Conservation (phyloP, 805 yeast genomes). For the Kuraishia capsulata region DNA sequence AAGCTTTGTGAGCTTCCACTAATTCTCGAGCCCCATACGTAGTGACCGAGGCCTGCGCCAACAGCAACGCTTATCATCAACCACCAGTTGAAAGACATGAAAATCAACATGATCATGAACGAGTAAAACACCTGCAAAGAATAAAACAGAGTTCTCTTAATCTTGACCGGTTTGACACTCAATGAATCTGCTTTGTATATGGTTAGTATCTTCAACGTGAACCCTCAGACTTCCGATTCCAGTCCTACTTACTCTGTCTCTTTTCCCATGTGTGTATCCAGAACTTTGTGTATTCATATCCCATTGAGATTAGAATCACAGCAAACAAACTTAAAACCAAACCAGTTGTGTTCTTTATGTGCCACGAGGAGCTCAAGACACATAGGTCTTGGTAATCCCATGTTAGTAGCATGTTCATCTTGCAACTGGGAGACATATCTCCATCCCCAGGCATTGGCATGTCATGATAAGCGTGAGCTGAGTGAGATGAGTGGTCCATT, state of each 20-base stretch:
- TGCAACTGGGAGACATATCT: slow-evolving; percentile 13
- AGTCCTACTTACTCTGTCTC: not conserved
- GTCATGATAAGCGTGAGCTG: not conserved
- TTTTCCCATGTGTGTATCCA: slow-evolving; percentile 14
- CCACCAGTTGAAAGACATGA: slow-evolving; percentile 40
- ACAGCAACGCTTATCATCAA: slow-evolving; percentile 31
- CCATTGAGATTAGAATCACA: slow-evolving; percentile 19
- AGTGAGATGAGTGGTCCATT: slow-evolving; percentile 3
- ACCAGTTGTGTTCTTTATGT: slow-evolving; percentile 23
- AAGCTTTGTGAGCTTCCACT: not conserved
- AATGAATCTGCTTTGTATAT: not conserved
- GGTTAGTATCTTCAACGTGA: not conserved
- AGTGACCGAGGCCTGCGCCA: slow-evolving; percentile 32
- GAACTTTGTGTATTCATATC: slow-evolving; percentile 27
- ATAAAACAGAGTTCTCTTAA: slow-evolving; percentile 22
- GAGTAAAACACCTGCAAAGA: slow-evolving; percentile 33
- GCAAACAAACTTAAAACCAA: slow-evolving; percentile 23
- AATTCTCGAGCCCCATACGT: slow-evolving; percentile 9
- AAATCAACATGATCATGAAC: slow-evolving; percentile 35
- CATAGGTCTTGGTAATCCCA: slow-evolving; percentile 35
- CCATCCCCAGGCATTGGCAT: slow-evolving; percentile 2
- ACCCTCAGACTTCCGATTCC: not conserved
- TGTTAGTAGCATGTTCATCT: slow-evolving; percentile 31
- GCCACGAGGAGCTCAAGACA: slow-evolving; percentile 30
- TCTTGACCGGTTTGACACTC: slow-evolving; percentile 6